Conservation (phyloP, 1,284 basidiomycete genomes). For the Microbotryum violaceum region DNA sequence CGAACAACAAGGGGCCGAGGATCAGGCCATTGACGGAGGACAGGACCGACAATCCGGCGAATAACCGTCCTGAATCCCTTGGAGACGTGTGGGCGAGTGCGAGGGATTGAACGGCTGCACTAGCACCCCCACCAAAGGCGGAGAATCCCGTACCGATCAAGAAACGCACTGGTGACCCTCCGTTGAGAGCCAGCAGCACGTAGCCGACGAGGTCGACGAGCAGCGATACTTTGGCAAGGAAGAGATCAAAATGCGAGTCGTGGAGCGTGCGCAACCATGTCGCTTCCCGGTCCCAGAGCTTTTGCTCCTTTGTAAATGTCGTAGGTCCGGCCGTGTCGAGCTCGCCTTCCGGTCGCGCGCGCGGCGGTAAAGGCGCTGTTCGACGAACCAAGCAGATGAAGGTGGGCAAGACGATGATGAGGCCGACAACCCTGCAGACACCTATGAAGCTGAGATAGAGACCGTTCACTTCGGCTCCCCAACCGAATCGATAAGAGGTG, state of each 20-base stretch:
- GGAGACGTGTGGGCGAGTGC: constrained; percentile 55
- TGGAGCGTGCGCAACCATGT: constrained; percentile 26
- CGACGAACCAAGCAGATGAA: constrained; percentile 18
- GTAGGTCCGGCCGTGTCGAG: background rate
- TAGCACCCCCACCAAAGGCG: constrained; percentile 54
- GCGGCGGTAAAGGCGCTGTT: constrained; percentile 9
- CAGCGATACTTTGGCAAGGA: constrained; percentile 22
- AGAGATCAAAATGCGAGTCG: constrained; percentile 32
- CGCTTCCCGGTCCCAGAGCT: constrained; percentile 25
- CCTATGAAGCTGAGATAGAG: constrained; percentile 30
- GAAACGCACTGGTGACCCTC: constrained; percentile 41
- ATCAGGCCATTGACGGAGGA: constrained; percentile 51
- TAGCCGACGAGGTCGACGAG: constrained; percentile 23
- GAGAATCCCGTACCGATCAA: constrained; percentile 47
- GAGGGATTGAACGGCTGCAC: constrained; percentile 58
- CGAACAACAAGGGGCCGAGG: constrained; percentile 56
- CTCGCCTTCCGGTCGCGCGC: constrained; percentile 6
- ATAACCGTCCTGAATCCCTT: constrained; percentile 50
- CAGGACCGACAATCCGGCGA: constrained; percentile 63
- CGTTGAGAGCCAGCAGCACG: constrained; percentile 5
- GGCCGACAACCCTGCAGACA: constrained; percentile 24
- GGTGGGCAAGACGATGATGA: constrained; percentile 29
- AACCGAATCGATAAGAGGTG: constrained; percentile 24
- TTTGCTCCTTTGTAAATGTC: background rate
- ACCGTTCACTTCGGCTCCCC: constrained; percentile 25